Conservation (phyloP, 2,329 filamentous ascomycete species). For the Epichloe brachyelytri region DNA sequence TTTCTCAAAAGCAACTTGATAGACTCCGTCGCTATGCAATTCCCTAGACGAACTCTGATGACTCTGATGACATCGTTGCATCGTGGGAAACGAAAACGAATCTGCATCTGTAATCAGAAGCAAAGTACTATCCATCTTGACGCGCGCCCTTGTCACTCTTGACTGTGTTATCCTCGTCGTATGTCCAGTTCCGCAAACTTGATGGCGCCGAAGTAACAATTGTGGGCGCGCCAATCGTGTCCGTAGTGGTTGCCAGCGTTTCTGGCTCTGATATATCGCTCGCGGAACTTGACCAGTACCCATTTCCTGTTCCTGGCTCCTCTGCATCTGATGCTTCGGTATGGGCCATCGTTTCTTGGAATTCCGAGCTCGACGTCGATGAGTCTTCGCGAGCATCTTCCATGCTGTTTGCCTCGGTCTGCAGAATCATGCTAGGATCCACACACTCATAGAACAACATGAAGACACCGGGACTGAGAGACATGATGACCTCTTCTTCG, state of each 20-base stretch:
- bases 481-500: constrained; percentile 58
- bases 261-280: constrained; percentile 2
- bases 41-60: background rate
- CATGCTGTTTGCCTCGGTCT: constrained; percentile 15
- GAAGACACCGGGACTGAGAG: constrained; percentile 66
- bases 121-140: background rate
- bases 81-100: background rate
- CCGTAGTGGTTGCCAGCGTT: constrained; percentile 1
- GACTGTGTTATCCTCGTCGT: background rate
- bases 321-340: background rate
- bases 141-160: background rate
- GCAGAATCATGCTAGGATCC: constrained; percentile 36
- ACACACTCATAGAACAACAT: constrained; percentile 93
- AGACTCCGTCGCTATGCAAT: constrained; percentile 2
- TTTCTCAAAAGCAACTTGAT: background rate
- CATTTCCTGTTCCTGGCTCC: background rate
- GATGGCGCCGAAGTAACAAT: background rate
- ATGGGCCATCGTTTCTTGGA: background rate
- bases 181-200: constrained; percentile 2
- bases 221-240: background rate
- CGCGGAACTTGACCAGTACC: background rate
- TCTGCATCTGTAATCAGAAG: background rate
- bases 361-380: background rate
- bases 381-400: constrained; percentile 8
- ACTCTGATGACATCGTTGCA: background rate